phyloP scores from a whole-genome alignment of 139 green algal genomes.

The Spirogloea muscicola region DNA sequence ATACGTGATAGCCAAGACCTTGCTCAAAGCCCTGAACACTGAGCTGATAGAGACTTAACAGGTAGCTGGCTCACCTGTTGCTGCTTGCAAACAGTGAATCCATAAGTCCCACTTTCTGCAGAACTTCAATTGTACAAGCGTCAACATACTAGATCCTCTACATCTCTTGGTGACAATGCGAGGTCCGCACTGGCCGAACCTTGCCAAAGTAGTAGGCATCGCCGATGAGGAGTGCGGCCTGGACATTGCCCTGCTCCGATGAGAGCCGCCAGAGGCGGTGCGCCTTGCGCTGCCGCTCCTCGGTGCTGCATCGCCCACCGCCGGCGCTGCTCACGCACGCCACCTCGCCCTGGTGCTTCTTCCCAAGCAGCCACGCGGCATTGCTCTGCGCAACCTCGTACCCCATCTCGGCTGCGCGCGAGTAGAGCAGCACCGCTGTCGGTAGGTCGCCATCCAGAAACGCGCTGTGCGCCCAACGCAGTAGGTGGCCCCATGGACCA shows the following conservation, averaged over 20 bases:
- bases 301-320: constrained; percentile 2
- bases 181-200: no score
- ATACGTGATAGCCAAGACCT: no score
- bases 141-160: no score
- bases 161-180: no score
- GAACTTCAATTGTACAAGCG: no score
- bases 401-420: constrained; percentile 75
- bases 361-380: constrained; percentile 83
- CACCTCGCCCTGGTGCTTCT: neutral
- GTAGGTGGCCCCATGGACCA: constrained; percentile 49
- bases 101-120: no score
- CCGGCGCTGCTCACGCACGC: constrained; percentile 13
- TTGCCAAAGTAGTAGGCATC: constrained; percentile 85
- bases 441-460: neutral
- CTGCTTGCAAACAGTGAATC: no score
- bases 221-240: constrained; percentile 68
- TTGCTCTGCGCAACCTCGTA: constrained; percentile 87
- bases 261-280: constrained; percentile 41
- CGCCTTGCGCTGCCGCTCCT: constrained; percentile 24
- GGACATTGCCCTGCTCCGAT: constrained; percentile 73
- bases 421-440: constrained; percentile 68
- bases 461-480: constrained; percentile 56
- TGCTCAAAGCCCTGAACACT: no score
- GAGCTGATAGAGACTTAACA: no score
- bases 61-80: no score